phyloP scores from a whole-genome alignment of 2,329 filamentous ascomycete species.

The Pestalotiopsis sp. region DNA sequence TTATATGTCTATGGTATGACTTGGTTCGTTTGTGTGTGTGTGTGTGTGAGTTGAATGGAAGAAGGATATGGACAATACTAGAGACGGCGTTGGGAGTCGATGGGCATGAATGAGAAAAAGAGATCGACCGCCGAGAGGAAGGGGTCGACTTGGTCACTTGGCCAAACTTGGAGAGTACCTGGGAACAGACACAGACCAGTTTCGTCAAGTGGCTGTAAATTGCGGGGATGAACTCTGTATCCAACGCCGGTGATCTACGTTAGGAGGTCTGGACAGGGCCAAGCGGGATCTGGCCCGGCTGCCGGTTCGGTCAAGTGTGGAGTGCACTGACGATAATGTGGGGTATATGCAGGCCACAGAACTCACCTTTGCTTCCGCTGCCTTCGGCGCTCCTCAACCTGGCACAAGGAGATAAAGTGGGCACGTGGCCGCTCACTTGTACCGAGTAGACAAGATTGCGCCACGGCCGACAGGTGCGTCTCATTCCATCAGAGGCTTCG shows the following conservation, averaged over 20 bases:
- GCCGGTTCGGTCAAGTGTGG: slow-evolving; percentile 5
- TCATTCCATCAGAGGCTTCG: too few species aligned
- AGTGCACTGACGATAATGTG: slow-evolving; percentile 6
- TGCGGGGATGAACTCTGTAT: slow-evolving; percentile 2
- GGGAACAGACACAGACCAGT: not conserved
- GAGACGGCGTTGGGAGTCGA: not conserved
- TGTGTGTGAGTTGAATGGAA: not conserved
- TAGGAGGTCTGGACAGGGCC: not conserved
- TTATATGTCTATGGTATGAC: too few species aligned
- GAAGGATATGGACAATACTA: not conserved
- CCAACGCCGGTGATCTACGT: slow-evolving; percentile 3
- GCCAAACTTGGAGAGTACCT: not conserved
- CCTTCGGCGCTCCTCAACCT: not conserved
- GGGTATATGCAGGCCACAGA: not conserved
- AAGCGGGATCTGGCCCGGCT: not conserved
- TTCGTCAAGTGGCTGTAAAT: not conserved
- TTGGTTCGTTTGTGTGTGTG: not conserved
- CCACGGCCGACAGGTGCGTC: too few species aligned
- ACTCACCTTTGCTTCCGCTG: too few species aligned
- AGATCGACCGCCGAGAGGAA: too few species aligned
- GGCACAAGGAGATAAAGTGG: not conserved
- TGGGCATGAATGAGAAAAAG: not conserved
- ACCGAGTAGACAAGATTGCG: too few species aligned
- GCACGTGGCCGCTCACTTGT: too few species aligned
- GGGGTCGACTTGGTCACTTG: too few species aligned